Base-by-base conservation (phyloP, 495 filamentous ascomycete genomes). In the Hapsidospora chrysogenum region DNA sequence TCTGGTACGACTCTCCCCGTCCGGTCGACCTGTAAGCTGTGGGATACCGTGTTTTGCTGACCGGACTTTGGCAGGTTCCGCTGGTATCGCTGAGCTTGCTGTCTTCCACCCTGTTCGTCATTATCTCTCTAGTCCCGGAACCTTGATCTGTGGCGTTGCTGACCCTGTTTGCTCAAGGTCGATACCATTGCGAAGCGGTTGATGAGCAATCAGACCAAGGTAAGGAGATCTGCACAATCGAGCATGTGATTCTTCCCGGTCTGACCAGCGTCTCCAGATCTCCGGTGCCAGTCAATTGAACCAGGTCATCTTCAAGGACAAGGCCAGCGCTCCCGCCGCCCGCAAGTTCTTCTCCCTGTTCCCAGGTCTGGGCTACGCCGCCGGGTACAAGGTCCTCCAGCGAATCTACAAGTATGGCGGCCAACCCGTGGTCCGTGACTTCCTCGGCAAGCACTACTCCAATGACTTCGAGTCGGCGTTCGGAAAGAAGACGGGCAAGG, bases 331-430 rank as follows among this genome's bases (percentile, higher is more conserved):
- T 9, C 41, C 79, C 28, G 42, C 68, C 5, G 68, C 63, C 16
- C 64, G 64, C 40, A 94, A 94, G 51, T 94, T 95, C 59, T 75
- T 94, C 52, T 93, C 89, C 19, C 66, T 99, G 18, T 99, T 99
- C 60, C 89, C 89, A 27, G 89, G 89, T 42, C 67, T 99, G 29
- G 89, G 89, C 44, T 99, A 96, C 52, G 89, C 89, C 19, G 89
- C 89, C 35, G 85, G 87, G 35, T 99, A 99, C 64, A 99, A 99
- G 73, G 64, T 89, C 38, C 72, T 92, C 36, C 89, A 99, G 69
- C 69, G 89, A 48, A 75, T 99, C 50, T 99, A 99, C 68, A 99
- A 99, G 61, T 99, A 94, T 52, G 89, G 89, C 40, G 89, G 89
- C 36, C 89, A 99, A 67, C 89, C 89, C 7, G 87, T 95, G 48